Evolutionary conservation across 805 yeast species (phyloP).

Genomic region (Barnettozyma sucrosica): DNA sequence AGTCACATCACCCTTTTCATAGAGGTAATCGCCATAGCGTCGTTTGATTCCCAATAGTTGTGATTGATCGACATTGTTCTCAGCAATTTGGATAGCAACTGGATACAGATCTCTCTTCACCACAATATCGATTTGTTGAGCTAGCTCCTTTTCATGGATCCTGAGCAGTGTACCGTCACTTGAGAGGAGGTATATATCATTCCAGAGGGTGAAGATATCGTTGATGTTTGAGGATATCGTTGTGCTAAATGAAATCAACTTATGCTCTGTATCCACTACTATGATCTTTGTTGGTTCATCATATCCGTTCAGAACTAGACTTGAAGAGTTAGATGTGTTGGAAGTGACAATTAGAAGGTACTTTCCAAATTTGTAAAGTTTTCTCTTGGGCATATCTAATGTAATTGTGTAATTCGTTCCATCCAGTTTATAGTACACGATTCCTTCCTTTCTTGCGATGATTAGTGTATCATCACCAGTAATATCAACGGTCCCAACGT

Average conservation of each 20-base stretch:
- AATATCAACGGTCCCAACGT: conserved; percentile 36
- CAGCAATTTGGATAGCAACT: conserved; percentile 68
- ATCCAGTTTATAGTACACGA: conserved; percentile 54
- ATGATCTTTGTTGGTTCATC: conserved; percentile 49
- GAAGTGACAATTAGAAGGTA: conserved; percentile 59
- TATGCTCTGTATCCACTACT: conserved; percentile 64
- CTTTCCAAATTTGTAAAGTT: conserved; percentile 43
- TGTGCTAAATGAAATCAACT: conserved; percentile 62
- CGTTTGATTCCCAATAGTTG: conserved; percentile 40
- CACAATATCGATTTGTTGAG: conserved; percentile 64
- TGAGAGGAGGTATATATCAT: conserved; percentile 54
- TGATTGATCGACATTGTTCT: conserved; percentile 22
- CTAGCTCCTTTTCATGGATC: conserved; percentile 57
- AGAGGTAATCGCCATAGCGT: conserved; percentile 68
- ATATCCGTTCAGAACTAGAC: conserved; percentile 27
- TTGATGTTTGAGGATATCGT: conserved; percentile 61
- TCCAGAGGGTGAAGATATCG: conserved; percentile 53
- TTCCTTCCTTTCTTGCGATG: conserved; percentile 57
- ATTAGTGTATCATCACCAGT: conserved; percentile 45
- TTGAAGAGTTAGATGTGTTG: conserved; percentile 30
- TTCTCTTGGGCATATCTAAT: conserved; percentile 51
- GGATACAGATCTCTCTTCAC: conserved; percentile 65
- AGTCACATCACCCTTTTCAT: conserved; percentile 54
- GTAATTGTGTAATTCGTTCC: conserved; percentile 50
- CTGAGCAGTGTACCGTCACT: conserved; percentile 71